These are phyloP conservation scores for Dactylorhiza incarnata DNA, from an alignment of 106 monocot genomes.

Conservation along the genomic window DNA sequence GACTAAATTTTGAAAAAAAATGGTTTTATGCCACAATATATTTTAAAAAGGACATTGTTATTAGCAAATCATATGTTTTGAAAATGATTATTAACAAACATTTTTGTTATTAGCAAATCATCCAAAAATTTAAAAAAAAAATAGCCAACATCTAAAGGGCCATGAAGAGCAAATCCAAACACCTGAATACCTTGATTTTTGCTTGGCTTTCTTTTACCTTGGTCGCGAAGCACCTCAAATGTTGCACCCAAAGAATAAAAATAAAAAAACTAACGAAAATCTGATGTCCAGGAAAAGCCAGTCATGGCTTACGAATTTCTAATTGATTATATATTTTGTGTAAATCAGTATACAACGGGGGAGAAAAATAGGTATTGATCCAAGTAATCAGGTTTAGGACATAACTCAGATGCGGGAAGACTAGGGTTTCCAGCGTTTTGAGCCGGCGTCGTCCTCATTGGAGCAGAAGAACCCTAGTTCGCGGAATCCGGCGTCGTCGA, in stretches of 20 bases:
- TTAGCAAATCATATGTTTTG: no score
- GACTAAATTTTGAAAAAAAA: no score
- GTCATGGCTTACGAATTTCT: background rate
- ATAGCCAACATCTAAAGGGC: no score
- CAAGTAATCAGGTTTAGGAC: background rate
- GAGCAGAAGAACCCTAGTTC: no score
- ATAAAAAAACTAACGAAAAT: background rate
- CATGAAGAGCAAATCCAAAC: background rate
- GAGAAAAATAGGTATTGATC: background rate
- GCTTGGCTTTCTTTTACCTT: constrained; percentile 18
- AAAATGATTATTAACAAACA: no score
- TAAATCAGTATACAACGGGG: background rate
- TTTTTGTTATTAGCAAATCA: no score
- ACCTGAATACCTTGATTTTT: constrained; percentile 47
- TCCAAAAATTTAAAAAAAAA: no score
- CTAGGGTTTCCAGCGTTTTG: constrained; percentile 8
- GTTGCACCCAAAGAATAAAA: constrained; percentile 11
- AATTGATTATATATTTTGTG: background rate
- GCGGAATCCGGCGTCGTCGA: no score
- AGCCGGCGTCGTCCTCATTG: no score
- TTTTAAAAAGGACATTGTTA: no score
- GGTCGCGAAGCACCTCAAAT: constrained; percentile 30
- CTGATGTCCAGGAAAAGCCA: background rate
- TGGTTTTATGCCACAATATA: no score
- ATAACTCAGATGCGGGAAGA: constrained; percentile 7